Conservation (phyloP, 2,329 filamentous ascomycete genomes). For the Ceratocystis cubensis region DNA sequence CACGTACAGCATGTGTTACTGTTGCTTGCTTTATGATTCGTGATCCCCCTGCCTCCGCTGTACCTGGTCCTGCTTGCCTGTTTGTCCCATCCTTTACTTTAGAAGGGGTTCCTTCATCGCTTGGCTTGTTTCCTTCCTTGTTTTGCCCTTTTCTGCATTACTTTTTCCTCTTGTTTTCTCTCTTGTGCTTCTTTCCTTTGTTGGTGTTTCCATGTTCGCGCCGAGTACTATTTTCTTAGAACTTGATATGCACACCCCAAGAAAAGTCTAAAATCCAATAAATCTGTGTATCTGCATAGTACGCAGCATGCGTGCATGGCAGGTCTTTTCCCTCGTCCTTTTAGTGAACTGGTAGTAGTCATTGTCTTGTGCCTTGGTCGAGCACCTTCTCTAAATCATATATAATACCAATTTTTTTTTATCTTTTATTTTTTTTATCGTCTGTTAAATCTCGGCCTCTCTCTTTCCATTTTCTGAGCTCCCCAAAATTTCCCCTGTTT, state of each 20-base stretch:
- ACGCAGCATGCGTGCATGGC: background rate
- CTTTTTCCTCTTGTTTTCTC: conserved; percentile 14
- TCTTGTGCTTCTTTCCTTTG: conserved; percentile 9
- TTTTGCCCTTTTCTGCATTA: conserved; percentile 20
- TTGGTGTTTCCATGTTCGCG: conserved; percentile 15
- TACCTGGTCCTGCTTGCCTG: background rate
- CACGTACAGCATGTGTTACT: background rate
- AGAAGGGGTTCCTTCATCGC: background rate
- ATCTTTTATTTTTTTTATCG: background rate
- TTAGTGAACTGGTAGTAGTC: background rate
- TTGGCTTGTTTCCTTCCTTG: conserved; percentile 17
- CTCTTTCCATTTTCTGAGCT: background rate
- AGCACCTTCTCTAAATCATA: background rate
- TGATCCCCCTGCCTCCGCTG: background rate
- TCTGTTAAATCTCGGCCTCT: conserved; percentile 5
- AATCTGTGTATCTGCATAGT: background rate
- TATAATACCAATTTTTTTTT: background rate
- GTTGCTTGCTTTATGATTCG: background rate
- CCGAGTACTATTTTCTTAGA: background rate
- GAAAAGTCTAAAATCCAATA: background rate
- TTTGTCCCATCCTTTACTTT: background rate
- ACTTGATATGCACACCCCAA: background rate
- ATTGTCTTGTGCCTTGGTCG: background rate
- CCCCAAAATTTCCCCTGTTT: conserved; percentile 1
- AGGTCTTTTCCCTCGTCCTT: background rate